Conservation (phyloP, 208 protist species). For the Porcisia hertigi region DNA sequence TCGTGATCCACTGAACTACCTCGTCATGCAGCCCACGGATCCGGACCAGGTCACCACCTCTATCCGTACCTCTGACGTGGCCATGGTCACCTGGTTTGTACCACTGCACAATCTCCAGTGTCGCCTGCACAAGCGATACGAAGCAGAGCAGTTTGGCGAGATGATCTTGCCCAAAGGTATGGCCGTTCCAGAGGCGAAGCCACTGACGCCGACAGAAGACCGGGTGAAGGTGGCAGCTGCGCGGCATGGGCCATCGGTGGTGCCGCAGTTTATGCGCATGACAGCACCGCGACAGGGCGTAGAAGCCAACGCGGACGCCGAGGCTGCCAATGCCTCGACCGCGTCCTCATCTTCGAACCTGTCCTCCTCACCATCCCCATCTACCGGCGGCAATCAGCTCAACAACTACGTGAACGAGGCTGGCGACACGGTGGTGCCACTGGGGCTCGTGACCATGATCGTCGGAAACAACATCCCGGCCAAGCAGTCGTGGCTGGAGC, state of each 20-base stretch:
- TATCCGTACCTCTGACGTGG: constrained; percentile 64
- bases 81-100: constrained; percentile 82
- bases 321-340: background rate
- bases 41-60: constrained; percentile 62
- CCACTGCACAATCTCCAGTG: constrained; percentile 70
- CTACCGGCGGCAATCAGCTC: constrained; percentile 32
- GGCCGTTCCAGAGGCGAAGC: constrained; percentile 28
- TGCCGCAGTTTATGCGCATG: constrained; percentile 31
- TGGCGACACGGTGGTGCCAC: constrained; percentile 50
- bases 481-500: constrained; percentile 56
- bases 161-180: constrained; percentile 50
- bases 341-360: background rate
- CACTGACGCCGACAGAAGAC: constrained; percentile 47
- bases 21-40: constrained; percentile 82
- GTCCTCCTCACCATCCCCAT: constrained; percentile 14
- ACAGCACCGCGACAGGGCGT: constrained; percentile 30
- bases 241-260: constrained; percentile 25
- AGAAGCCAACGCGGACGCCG: background rate
- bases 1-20: constrained; percentile 73
- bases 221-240: constrained; percentile 19
- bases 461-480: constrained; percentile 67
- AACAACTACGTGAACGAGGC: constrained; percentile 46
- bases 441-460: constrained; percentile 83
- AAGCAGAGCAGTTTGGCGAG: constrained; percentile 83
- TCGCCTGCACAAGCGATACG: constrained; percentile 73